Evolutionary conservation across 208 protist species (phyloP).

Genomic region (Leishmania major): DNA sequence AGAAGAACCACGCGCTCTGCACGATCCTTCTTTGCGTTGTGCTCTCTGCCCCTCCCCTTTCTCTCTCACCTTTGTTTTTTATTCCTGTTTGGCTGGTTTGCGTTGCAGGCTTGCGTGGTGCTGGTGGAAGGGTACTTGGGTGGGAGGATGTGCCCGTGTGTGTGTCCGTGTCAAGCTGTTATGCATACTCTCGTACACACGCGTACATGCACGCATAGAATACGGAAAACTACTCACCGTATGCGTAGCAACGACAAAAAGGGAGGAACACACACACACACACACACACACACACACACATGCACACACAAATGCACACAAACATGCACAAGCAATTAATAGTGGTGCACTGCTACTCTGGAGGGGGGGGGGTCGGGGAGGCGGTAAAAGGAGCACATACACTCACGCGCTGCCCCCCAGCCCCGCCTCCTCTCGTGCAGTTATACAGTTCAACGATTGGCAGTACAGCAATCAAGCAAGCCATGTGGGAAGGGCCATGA

Average conservation of each 20-base stretch:
- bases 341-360: neutral
- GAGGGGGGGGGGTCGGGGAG: too few relatives aligned
- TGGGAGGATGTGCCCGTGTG: neutral
- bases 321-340: neutral
- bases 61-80: too few relatives aligned
- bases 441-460: neutral
- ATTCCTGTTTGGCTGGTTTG: too few relatives aligned
- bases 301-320: too few relatives aligned
- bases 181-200: neutral
- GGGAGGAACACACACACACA: neutral
- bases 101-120: neutral
- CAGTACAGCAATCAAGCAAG: neutral
- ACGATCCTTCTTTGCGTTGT: too few relatives aligned
- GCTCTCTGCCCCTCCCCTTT: too few relatives aligned
- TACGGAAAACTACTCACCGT: neutral
- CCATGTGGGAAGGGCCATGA: neutral
- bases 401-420: neutral
- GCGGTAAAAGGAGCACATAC: neutral
- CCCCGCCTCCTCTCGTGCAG: neutral
- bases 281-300: neutral
- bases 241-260: neutral
- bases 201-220: neutral
- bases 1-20: too few relatives aligned
- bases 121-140: neutral
- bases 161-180: too few relatives aligned